A percentile compares a stretch with the other conserved stretches of the same genome.
Conservation (phyloP, 495 filamentous ascomycete genomes). For the Lophium mytilinum region DNA sequence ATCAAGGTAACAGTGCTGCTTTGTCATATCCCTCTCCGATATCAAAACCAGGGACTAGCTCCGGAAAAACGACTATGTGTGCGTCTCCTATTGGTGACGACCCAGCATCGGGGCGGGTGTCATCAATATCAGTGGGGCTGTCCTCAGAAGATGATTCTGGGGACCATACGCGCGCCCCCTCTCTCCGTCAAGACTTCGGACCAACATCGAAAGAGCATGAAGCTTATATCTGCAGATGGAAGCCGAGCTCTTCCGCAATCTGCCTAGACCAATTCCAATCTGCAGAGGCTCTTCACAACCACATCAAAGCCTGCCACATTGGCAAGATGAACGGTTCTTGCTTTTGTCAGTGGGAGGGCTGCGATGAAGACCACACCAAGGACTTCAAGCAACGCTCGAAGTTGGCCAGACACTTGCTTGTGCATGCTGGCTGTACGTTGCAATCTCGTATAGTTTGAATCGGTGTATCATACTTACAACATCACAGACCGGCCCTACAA, state of each 20-base stretch:
- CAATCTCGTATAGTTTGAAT: neutral
- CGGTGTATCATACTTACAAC: neutral
- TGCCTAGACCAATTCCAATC: slow-evolving; percentile 10
- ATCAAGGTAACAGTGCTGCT: too few species aligned
- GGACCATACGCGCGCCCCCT: neutral
- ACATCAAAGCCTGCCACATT: slow-evolving; percentile 19
- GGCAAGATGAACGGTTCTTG: slow-evolving; percentile 10
- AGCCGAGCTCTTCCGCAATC: neutral
- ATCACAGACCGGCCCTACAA: slow-evolving; percentile 11
- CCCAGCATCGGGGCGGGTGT: too few species aligned
- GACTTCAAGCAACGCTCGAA: slow-evolving; percentile 26
- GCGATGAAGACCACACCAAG: slow-evolving; percentile 7
- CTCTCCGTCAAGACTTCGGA: neutral
- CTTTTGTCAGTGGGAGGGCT: slow-evolving; percentile 21
- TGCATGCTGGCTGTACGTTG: slow-evolving; percentile 10
- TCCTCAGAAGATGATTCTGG: neutral
- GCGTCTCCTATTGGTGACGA: too few species aligned
- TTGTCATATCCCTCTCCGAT: too few species aligned
- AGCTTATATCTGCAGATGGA: slow-evolving; percentile 16
- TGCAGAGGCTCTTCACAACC: slow-evolving; percentile 18
- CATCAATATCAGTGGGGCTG: neutral
- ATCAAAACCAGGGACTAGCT: too few species aligned
- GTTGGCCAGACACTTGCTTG: slow-evolving; percentile 18
- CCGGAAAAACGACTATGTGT: too few species aligned
- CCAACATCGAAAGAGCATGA: neutral